A percentile compares a stretch with the other conserved stretches of the same genome.
Conservation (phyloP, 2,329 filamentous ascomycete species). For the Raffaelea ambrosiae region DNA sequence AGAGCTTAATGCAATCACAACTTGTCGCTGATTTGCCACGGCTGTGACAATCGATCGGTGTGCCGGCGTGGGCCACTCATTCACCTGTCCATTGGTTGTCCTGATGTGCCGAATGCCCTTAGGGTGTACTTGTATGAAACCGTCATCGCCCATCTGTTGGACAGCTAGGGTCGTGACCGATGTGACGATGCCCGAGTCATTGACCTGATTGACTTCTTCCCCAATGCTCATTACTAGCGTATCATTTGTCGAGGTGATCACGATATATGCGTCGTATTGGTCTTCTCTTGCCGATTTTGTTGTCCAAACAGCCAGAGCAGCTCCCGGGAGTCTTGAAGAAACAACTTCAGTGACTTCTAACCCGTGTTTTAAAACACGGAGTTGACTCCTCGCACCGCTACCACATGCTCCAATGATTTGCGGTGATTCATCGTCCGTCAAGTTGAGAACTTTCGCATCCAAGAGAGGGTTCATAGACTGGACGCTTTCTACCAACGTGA, state of each 20-base stretch:
- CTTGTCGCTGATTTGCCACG: slow-evolving; percentile 85
- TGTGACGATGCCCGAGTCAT: slow-evolving; percentile 84
- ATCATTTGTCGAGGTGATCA: slow-evolving; percentile 85
- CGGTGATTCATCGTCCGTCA: slow-evolving; percentile 86
- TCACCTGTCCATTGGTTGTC: slow-evolving; percentile 54
- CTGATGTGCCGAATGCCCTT: slow-evolving; percentile 89
- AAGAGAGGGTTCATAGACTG: slow-evolving; percentile 85
- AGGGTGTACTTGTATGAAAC: slow-evolving; percentile 87
- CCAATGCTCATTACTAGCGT: slow-evolving; percentile 92
- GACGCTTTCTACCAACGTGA: slow-evolving; percentile 77
- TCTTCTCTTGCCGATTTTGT: slow-evolving; percentile 77
- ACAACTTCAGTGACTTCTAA: slow-evolving; percentile 91
- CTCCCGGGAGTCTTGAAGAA: slow-evolving; percentile 81
- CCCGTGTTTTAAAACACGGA: slow-evolving; percentile 87
- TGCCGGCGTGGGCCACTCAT: slow-evolving; percentile 88
- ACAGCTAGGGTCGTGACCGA: slow-evolving; percentile 85
- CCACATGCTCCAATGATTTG: slow-evolving; percentile 94
- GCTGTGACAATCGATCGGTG: slow-evolving; percentile 94
- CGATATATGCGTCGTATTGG: slow-evolving; percentile 86
- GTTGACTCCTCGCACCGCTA: slow-evolving; percentile 78
- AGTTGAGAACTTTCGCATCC: slow-evolving; percentile 84
- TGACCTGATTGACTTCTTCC: slow-evolving; percentile 92
- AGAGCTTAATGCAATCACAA: slow-evolving; percentile 87
- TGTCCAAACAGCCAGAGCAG: slow-evolving; percentile 88
- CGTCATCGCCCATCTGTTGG: slow-evolving; percentile 88